phyloP scores from a whole-genome alignment of 352 stramenopile genomes.

The Pythium rhizo-oryzae region DNA sequence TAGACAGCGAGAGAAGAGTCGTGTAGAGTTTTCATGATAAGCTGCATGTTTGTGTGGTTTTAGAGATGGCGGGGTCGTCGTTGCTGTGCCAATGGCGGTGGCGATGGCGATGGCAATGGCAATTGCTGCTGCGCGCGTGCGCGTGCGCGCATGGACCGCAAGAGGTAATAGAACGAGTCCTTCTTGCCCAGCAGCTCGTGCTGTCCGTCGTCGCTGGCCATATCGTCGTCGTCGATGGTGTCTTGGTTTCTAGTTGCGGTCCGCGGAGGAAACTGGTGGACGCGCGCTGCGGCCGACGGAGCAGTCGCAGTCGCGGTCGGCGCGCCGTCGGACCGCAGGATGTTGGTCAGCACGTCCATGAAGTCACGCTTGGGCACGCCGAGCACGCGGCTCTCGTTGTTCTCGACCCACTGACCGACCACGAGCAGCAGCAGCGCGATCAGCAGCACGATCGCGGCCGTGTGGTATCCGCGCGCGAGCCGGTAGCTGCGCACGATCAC shows the following conservation, averaged over 20 bases:
- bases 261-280: constrained; percentile 19
- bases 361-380: constrained; percentile 68
- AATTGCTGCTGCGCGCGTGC: constrained; percentile 12
- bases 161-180: constrained; percentile 85
- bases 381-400: constrained; percentile 71
- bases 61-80: no score
- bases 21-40: no score
- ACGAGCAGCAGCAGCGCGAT: constrained; percentile 56
- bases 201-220: constrained; percentile 17
- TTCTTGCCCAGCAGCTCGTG: constrained; percentile 47
- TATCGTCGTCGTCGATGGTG: constrained; percentile 17
- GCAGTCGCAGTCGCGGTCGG: constrained; percentile 4
- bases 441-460: constrained; percentile 46
- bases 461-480: constrained; percentile 47
- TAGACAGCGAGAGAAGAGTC: background rate
- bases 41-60: no score
- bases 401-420: constrained; percentile 68
- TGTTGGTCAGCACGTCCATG: constrained; percentile 62
- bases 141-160: constrained; percentile 51
- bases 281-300: background rate
- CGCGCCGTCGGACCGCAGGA: constrained; percentile 48
- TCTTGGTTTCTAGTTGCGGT: background rate
- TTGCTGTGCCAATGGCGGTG: no score
- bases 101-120: no score
- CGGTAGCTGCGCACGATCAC: constrained; percentile 48